phyloP scores from a whole-genome alignment of 2,329 filamentous ascomycete genomes.

The Trichoderma aggressivum region DNA sequence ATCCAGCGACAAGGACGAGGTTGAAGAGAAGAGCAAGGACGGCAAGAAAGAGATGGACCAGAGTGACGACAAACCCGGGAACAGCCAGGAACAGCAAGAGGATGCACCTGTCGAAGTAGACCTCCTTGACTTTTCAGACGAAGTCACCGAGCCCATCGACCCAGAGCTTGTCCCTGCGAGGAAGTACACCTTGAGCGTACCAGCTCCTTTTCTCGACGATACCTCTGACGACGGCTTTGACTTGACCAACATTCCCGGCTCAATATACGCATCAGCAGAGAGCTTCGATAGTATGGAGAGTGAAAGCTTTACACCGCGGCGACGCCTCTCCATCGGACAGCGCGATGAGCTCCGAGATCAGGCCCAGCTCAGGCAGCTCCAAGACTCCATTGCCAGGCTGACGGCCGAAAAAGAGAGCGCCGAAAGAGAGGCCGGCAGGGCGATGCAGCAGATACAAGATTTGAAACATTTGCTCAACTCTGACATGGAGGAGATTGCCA shows the following conservation, averaged over 20 bases:
- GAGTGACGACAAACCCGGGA: neutral
- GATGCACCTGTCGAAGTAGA: slow-evolving; percentile 1
- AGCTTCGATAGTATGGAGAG: slow-evolving; percentile 13
- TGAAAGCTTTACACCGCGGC: slow-evolving; percentile 7
- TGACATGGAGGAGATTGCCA: slow-evolving; percentile 25
- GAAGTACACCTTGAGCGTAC: slow-evolving; percentile 6
- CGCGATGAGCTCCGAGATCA: slow-evolving; percentile 3
- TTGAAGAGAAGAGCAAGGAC: neutral
- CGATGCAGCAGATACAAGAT: slow-evolving; percentile 25
- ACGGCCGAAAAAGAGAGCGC: slow-evolving; percentile 30
- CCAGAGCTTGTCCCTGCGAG: slow-evolving; percentile 3
- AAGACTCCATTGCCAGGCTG: slow-evolving; percentile 19
- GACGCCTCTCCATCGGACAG: neutral
- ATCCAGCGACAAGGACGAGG: slow-evolving; percentile 8
- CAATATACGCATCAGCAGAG: slow-evolving; percentile 13
- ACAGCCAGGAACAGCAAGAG: neutral
- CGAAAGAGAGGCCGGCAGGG: slow-evolving; percentile 29
- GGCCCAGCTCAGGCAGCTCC: slow-evolving; percentile 21
- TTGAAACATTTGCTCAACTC: slow-evolving; percentile 27
- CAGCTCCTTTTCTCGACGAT: neutral
- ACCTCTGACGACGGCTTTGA: slow-evolving; percentile 18
- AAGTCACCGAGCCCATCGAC: slow-evolving; percentile 1
- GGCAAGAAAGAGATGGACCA: neutral
- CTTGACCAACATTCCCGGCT: neutral
- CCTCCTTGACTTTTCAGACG: slow-evolving; percentile 11